phyloP scores from a whole-genome alignment of 1,284 basidiomycete genomes.

The Apiotrichum laibachii region DNA sequence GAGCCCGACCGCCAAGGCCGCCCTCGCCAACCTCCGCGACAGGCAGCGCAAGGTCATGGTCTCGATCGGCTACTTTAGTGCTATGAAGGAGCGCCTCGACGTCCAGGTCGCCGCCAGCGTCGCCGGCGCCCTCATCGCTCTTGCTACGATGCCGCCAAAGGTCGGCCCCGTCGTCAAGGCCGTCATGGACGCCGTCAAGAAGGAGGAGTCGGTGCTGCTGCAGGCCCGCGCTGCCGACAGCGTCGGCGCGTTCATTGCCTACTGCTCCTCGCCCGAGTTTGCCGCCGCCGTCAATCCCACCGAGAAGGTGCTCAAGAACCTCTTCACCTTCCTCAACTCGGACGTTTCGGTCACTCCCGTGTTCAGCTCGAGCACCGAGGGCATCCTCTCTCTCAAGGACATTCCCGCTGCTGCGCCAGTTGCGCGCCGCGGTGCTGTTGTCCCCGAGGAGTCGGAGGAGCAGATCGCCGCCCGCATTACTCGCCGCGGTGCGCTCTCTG shows the following conservation, averaged over 20 bases:
- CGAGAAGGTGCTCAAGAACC: conserved; percentile 96
- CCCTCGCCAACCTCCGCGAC: conserved; percentile 72
- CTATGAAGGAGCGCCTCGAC: conserved; percentile 83
- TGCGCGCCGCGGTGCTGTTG: conserved; percentile 50
- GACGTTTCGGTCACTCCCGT: conserved; percentile 86
- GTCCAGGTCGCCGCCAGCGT: conserved; percentile 83
- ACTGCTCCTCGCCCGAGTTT: conserved; percentile 69
- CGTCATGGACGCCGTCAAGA: conserved; percentile 98
- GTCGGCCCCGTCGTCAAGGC: conserved; percentile 95
- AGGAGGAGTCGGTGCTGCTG: conserved; percentile 83
- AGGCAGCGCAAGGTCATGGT: conserved; percentile 68
- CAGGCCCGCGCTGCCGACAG: conserved; percentile 86
- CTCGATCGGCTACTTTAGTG: conserved; percentile 78
- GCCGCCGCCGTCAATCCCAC: conserved; percentile 59
- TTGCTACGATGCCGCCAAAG: conserved; percentile 81
- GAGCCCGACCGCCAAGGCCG: conserved; percentile 70
- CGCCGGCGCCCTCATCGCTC: conserved; percentile 84
- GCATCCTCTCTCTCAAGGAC: conserved; percentile 70
- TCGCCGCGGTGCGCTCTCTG: conserved; percentile 76
- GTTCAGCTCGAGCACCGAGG: conserved; percentile 67
- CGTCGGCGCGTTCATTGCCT: conserved; percentile 82
- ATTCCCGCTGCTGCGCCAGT: conserved; percentile 51
- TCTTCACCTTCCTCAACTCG: conserved; percentile 94
- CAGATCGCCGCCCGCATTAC: conserved; percentile 58
- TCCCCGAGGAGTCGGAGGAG: conserved; percentile 45